Evolutionary conservation across 2,329 filamentous ascomycete genomes (phyloP).

Genomic region (Zalaria obscura): DNA sequence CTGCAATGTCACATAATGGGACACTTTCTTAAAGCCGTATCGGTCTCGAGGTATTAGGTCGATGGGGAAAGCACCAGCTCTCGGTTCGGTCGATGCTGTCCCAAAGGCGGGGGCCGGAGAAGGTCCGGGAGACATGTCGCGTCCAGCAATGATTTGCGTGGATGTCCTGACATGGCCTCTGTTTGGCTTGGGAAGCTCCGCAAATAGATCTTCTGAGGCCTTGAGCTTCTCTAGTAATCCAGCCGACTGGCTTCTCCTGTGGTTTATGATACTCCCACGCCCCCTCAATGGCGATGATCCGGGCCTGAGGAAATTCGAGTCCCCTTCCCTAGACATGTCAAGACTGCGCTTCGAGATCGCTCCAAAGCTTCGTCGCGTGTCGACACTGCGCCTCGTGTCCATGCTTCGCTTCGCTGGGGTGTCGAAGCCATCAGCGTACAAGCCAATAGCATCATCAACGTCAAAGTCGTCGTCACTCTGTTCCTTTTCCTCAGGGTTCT

Average conservation of each 20-base stretch:
- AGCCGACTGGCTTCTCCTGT: slow-evolving; percentile 6
- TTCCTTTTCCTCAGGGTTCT: slow-evolving; percentile 20
- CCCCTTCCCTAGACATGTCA: too few relatives aligned
- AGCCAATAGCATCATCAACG: slow-evolving; percentile 45
- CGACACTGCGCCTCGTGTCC: slow-evolving; percentile 12
- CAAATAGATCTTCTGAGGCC: not conserved
- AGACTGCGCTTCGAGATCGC: too few relatives aligned
- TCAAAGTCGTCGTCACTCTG: slow-evolving; percentile 35
- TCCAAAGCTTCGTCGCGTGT: slow-evolving; percentile 6
- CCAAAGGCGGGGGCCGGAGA: not conserved
- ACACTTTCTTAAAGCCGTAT: slow-evolving; percentile 85
- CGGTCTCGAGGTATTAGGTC: slow-evolving; percentile 20
- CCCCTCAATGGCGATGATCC: not conserved
- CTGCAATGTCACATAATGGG: slow-evolving; percentile 59
- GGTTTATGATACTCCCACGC: not conserved
- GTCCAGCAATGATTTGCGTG: slow-evolving; percentile 2
- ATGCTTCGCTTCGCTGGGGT: slow-evolving; percentile 17
- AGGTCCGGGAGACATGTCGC: not conserved
- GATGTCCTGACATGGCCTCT: slow-evolving; percentile 1
- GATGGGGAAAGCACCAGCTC: not conserved
- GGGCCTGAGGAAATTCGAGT: slow-evolving; percentile 1
- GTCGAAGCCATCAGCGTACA: slow-evolving; percentile 44
- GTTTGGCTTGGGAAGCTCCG: not conserved
- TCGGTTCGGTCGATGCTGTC: not conserved
- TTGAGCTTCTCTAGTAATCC: not conserved